Evolutionary conservation across 169 alveolate species (phyloP).

Genomic region (Plasmodium malariae): DNA sequence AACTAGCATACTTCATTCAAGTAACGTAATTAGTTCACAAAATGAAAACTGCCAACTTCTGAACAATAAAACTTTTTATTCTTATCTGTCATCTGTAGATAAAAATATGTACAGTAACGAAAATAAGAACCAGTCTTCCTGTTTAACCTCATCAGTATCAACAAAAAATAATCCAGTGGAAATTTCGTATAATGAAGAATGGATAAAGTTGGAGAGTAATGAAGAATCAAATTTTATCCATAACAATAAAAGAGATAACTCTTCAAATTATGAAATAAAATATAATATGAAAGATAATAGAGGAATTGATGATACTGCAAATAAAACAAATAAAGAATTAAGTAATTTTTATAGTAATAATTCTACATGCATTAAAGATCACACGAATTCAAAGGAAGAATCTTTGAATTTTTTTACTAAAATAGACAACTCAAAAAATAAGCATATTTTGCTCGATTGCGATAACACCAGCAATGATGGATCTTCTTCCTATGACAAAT

Average conservation of each 20-base stretch:
- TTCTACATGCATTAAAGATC: neutral
- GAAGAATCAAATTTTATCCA: neutral
- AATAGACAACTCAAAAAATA: slow-evolving; percentile 15
- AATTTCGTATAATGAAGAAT: neutral
- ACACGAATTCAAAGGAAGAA: neutral
- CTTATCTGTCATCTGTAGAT: neutral
- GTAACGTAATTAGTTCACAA: slow-evolving; percentile 38
- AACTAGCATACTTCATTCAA: slow-evolving; percentile 43
- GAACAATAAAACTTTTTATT: slow-evolving; percentile 6
- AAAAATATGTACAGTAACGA: slow-evolving; percentile 3
- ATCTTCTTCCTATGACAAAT: neutral
- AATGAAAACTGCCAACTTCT: slow-evolving; percentile 17
- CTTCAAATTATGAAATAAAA: slow-evolving; percentile 3
- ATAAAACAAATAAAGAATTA: slow-evolving; percentile 4
- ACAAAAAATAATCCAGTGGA: slow-evolving; percentile 2
- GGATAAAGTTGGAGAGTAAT: neutral
- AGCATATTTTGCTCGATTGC: neutral
- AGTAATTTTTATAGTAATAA: slow-evolving; percentile 1
- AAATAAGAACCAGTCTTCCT: slow-evolving; percentile 6
- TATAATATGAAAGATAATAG: neutral
- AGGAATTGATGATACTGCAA: neutral
- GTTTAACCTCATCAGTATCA: slow-evolving; percentile 19
- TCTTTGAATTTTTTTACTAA: slow-evolving; percentile 7
- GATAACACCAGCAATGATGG: neutral
- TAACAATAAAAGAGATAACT: neutral